Evolutionary conservation across 2,329 filamentous ascomycete species (phyloP), one percentile per base, ranked within the genome.

Genomic region (Ploettnerulaceae sp.): DNA sequence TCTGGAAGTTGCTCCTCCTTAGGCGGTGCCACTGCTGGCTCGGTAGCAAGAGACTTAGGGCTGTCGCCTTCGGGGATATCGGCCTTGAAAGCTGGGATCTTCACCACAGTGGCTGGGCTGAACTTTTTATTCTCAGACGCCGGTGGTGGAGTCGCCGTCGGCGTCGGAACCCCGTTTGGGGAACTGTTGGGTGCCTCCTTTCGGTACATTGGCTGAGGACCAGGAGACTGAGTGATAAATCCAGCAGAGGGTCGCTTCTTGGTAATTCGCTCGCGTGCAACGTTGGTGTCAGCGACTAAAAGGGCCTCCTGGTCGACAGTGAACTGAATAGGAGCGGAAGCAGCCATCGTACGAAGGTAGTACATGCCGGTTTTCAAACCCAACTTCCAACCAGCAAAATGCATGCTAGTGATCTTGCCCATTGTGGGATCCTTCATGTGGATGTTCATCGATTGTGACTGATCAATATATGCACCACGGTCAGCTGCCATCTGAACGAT

Each of bases 341-440:
- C 93, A 54, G 93, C 93, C 82, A 95, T 93, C 37, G 93, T 98
- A 62, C 93, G 89, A 60, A 98, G 83, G 72, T 98, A 98, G 82
- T 98, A 98, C 93, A 98, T 97, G 74, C 93, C 93, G 26, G 93
- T 98, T 85, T 98, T 98, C 59, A 98, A 81, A 64, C 93, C 93
- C 57, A 97, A 83, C 78, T 97, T 98, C 93, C 93, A 98, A 61
- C 93, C 93, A 38, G 93, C 81, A 66, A 98, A 98, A 75, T 98
- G 93, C 93, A 98, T 98, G 68, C 86, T 93, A 50, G 93, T 98
- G 69, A 98, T 95, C 79, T 98, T 98, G 72, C 93, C 93, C 91
- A 98, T 97, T 41, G 90, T 95, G 32, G 93, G 93, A 64, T 97
- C 91, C 70, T 94, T 95, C 84, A 98, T 89, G 76, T 98, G 93